phyloP scores from a whole-genome alignment of 106 monocot species.

The Acorus calamus region DNA sequence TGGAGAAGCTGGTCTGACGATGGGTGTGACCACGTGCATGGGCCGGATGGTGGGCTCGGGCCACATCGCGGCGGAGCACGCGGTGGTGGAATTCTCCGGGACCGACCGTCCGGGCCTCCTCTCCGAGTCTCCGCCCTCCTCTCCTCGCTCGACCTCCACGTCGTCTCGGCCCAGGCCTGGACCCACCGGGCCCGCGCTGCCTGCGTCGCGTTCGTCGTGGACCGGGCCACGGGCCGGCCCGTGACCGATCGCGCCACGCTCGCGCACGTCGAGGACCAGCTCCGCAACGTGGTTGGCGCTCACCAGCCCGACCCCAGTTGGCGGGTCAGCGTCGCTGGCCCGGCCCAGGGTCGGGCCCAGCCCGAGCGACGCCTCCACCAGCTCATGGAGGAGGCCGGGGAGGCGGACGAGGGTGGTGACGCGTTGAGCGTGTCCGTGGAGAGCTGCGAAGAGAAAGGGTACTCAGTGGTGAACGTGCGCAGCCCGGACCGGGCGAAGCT shows the following conservation, averaged over 20 bases:
- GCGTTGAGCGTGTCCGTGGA: slow-evolving; percentile 30
- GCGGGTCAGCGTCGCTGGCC: slow-evolving; percentile 13
- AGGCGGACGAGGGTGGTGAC: slow-evolving; percentile 6
- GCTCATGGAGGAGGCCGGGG: slow-evolving; percentile 33
- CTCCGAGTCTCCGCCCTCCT: slow-evolving; percentile 46
- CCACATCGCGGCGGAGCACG: slow-evolving; percentile 17
- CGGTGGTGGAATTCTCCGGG: slow-evolving; percentile 35
- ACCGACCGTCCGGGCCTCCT: slow-evolving; percentile 49
- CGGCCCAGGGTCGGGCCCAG: slow-evolving; percentile 19
- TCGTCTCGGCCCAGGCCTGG: slow-evolving; percentile 39
- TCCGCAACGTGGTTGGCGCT: slow-evolving; percentile 26
- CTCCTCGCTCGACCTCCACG: slow-evolving; percentile 21
- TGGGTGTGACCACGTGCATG: slow-evolving; percentile 41
- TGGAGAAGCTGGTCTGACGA: neutral
- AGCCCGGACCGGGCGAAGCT: slow-evolving; percentile 59
- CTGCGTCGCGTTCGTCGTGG: slow-evolving; percentile 24
- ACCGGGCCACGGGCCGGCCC: slow-evolving; percentile 2
- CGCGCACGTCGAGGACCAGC: slow-evolving; percentile 22
- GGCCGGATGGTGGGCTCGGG: slow-evolving; percentile 34
- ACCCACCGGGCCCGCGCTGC: slow-evolving; percentile 43
- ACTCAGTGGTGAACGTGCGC: slow-evolving; percentile 49
- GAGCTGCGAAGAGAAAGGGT: slow-evolving; percentile 39
- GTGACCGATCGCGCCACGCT: slow-evolving; percentile 16
- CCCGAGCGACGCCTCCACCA: slow-evolving; percentile 50
- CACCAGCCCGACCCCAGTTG: slow-evolving; percentile 12